phyloP scores from a whole-genome alignment of 768 basidiomycete species.

The Polyporus arcularius region DNA sequence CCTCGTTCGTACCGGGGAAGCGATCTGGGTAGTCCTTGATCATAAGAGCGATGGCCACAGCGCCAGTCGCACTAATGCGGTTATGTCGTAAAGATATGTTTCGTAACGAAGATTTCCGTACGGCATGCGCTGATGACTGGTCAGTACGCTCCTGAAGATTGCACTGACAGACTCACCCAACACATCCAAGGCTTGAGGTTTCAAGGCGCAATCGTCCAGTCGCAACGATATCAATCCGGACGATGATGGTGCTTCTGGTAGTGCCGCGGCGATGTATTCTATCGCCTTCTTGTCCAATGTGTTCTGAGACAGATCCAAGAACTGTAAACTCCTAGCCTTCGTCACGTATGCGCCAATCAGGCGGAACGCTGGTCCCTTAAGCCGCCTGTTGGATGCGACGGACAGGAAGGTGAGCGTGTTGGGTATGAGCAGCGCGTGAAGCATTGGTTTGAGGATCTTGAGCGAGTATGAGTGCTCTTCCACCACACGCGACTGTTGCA shows the following conservation, averaged over 20 bases:
- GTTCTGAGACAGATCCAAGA: slow-evolving; percentile 90
- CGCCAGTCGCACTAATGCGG: slow-evolving; percentile 79
- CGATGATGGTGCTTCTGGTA: slow-evolving; percentile 52
- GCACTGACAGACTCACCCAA: slow-evolving; percentile 58
- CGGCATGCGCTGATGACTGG: slow-evolving; percentile 61
- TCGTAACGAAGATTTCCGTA: slow-evolving; percentile 79
- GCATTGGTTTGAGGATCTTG: slow-evolving; percentile 82
- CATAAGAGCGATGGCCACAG: slow-evolving; percentile 92
- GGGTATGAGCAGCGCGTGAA: slow-evolving; percentile 88
- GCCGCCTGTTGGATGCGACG: slow-evolving; percentile 80
- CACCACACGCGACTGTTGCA: neutral
- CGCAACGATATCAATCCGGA: slow-evolving; percentile 72
- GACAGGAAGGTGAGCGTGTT: slow-evolving; percentile 80
- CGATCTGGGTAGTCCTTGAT: slow-evolving; percentile 94
- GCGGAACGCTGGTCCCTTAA: slow-evolving; percentile 77
- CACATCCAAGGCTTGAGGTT: slow-evolving; percentile 73
- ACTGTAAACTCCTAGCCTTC: slow-evolving; percentile 78
- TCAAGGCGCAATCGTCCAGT: slow-evolving; percentile 83
- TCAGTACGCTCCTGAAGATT: slow-evolving; percentile 2
- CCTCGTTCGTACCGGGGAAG: slow-evolving; percentile 36
- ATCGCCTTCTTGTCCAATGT: slow-evolving; percentile 79
- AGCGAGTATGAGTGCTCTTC: slow-evolving; percentile 2
- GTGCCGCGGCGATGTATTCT: slow-evolving; percentile 76
- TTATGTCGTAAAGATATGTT: slow-evolving; percentile 93
- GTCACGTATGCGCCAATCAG: slow-evolving; percentile 76